These are phyloP conservation scores for Trifolium pratense DNA, from an alignment of 306 rosid genomes.

Conservation along the genomic window DNA sequence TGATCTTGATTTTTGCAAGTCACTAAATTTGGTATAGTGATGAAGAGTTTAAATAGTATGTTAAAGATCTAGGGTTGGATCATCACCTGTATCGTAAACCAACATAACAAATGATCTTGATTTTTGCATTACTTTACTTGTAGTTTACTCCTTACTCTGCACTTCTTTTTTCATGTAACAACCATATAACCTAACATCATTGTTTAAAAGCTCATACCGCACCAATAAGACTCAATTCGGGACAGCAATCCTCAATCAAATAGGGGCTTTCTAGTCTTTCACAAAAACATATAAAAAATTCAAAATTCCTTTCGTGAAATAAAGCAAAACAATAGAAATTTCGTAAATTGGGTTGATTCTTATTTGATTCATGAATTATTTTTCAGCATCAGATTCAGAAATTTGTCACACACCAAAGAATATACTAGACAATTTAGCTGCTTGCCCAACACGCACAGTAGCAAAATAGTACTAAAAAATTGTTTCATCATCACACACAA, in stretches of 20 bases:
- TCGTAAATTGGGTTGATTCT: neutral
- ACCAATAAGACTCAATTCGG: neutral
- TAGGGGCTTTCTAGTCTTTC: slow-evolving; percentile 12
- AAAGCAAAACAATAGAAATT: neutral
- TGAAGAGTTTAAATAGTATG: too few species aligned
- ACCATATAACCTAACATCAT: neutral
- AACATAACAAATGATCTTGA: too few species aligned
- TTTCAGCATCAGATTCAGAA: slow-evolving; percentile 1
- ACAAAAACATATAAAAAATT: slow-evolving; percentile 2
- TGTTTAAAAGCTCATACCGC: slow-evolving; percentile 1
- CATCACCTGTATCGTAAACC: too few species aligned
- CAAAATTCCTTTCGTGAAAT: neutral
- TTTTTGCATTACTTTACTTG: slow-evolving; percentile 14
- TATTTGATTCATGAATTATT: neutral
- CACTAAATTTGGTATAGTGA: too few species aligned
- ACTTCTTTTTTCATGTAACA: neutral
- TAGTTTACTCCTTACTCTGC: slow-evolving; percentile 8
- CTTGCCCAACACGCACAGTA: slow-evolving; percentile 1
- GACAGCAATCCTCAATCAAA: neutral
- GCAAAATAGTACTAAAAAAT: slow-evolving; percentile 2
- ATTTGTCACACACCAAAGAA: neutral
- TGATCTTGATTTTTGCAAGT: too few species aligned
- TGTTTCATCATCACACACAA: slow-evolving; percentile 16
- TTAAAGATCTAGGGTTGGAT: too few species aligned
- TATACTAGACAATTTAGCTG: neutral